A percentile compares a stretch with the other conserved stretches of the same genome.
phyloP scores from a whole-genome alignment of 2,329 filamentous ascomycete genomes.

The Fusarium incarnatum region DNA sequence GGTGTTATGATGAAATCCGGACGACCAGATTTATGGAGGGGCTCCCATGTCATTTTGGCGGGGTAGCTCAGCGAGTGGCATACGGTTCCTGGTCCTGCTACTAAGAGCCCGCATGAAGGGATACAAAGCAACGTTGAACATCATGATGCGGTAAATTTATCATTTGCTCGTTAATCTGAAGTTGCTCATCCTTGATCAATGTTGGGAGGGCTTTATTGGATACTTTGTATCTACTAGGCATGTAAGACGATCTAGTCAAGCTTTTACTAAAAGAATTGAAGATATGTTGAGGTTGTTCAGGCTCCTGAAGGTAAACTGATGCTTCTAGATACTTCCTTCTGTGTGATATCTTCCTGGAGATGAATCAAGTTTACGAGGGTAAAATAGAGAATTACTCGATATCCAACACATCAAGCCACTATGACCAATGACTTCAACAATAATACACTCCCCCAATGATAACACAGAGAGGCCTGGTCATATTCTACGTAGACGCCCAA shows the following conservation, averaged over 20 bases:
- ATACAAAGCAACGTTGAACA: not conserved
- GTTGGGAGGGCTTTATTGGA: not conserved
- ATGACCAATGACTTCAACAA: not conserved
- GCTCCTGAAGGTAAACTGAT: not conserved
- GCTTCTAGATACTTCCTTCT: rapidly evolving
- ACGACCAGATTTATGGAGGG: conserved; percentile 41
- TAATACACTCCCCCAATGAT: not conserved
- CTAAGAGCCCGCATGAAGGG: not conserved
- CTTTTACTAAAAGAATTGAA: not conserved
- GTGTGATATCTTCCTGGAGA: not conserved
- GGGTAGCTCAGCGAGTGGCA: conserved; percentile 20
- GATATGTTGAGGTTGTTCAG: not conserved
- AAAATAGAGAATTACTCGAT: not conserved
- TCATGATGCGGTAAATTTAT: not conserved
- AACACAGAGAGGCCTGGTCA: not conserved
- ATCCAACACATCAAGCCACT: not conserved
- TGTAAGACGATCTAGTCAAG: not conserved
- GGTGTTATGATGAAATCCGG: conserved; percentile 10
- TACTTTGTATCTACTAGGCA: not conserved
- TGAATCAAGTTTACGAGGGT: not conserved
- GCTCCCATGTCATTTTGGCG: conserved; percentile 32
- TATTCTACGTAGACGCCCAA: not conserved
- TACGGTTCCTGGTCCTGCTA: not conserved
- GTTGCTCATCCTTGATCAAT: too few relatives aligned
- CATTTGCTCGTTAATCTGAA: not conserved